Percentiles rank a stretch among this genome's conserved stretches.
Conservation (phyloP, 352 stramenopile species). For the Globisporangium paroecandrum region DNA sequence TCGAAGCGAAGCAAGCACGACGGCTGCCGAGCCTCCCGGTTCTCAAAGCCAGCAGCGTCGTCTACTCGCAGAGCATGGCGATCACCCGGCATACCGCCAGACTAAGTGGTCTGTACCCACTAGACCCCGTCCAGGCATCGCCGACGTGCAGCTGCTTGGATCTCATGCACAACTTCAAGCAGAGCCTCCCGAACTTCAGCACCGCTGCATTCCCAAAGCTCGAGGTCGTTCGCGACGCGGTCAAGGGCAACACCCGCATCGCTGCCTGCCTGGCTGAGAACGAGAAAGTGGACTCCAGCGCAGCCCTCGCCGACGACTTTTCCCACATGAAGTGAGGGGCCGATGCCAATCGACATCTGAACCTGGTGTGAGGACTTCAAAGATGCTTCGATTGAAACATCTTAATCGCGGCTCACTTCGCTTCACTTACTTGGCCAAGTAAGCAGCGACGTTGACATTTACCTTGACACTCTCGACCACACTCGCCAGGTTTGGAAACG, state of each 20-base stretch:
- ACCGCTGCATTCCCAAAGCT: constrained; percentile 27
- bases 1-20: constrained; percentile 13
- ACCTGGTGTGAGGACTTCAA: too few species aligned
- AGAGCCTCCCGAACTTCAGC: too few species aligned
- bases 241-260: constrained; percentile 22
- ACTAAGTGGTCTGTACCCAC: constrained; percentile 38
- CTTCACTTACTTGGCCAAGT: constrained; percentile 25
- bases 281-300: too few species aligned
- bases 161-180: too few species aligned
- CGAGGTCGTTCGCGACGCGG: constrained; percentile 12
- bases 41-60: constrained; percentile 42
- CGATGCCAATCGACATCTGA: too few species aligned
- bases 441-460: constrained; percentile 29
- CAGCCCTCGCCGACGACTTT: too few species aligned
- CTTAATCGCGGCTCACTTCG: too few species aligned
- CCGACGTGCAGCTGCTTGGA: too few species aligned
- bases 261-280: constrained; percentile 21
- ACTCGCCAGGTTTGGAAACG: constrained; percentile 34
- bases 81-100: constrained; percentile 46
- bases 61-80: constrained; percentile 58
- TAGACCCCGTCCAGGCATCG: too few species aligned
- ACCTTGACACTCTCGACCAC: constrained; percentile 31
- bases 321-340: too few species aligned
- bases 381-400: too few species aligned
- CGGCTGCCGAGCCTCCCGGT: too few species aligned